A percentile compares a stretch with the other conserved stretches of the same genome.
Evolutionary conservation across 1,139 yeast genomes (phyloP).

Genomic region (Lodderomyces oxycetoniae): DNA sequence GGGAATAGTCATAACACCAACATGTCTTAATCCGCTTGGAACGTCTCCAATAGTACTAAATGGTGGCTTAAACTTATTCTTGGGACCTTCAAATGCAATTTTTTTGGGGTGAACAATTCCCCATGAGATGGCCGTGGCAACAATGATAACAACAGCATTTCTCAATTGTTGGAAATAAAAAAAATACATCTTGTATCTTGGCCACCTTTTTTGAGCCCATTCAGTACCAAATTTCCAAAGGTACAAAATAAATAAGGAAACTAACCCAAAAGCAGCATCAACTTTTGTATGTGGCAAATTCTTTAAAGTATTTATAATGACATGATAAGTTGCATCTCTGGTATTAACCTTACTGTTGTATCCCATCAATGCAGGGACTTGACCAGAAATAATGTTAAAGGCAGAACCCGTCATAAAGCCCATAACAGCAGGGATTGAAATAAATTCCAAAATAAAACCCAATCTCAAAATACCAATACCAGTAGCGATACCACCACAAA

Average conservation of each 20-base stretch:
- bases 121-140: constrained; percentile 69
- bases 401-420: constrained; percentile 98
- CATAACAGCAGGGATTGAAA: constrained; percentile 87
- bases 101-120: constrained; percentile 67
- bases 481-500: constrained; percentile 81
- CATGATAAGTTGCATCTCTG: constrained; percentile 63
- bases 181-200: constrained; percentile 50
- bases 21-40: constrained; percentile 75
- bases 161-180: constrained; percentile 75
- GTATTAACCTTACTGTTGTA: constrained; percentile 62
- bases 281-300: constrained; percentile 60
- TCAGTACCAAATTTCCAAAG: constrained; percentile 57
- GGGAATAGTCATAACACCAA: constrained; percentile 69
- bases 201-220: constrained; percentile 60
- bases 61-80: constrained; percentile 36
- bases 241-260: constrained; percentile 65
- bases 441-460: constrained; percentile 84
- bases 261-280: constrained; percentile 88
- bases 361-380: constrained; percentile 86
- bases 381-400: constrained; percentile 73
- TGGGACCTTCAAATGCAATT: constrained; percentile 43
- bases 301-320: constrained; percentile 68
- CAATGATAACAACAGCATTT: constrained; percentile 74
- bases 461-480: constrained; percentile 79
- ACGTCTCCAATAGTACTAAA: constrained; percentile 68